Evolutionary conservation across 768 basidiomycete species (phyloP), one percentile per base, ranked within the genome.

Genomic region (Agaricus sinodeliciosus): DNA sequence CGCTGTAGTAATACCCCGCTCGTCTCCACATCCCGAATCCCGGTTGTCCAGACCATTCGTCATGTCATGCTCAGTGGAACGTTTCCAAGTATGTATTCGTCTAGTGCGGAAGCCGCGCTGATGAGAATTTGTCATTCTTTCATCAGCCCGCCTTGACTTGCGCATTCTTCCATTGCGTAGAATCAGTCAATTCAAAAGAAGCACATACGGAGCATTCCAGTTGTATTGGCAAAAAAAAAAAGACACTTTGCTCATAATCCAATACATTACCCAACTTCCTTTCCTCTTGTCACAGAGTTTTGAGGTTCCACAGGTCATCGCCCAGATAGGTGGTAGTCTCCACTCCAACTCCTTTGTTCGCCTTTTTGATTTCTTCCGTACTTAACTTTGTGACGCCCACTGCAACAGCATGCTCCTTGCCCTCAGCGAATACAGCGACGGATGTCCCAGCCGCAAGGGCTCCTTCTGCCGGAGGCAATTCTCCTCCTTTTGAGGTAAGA

Each of bases 401-500:
- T 0, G 85, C 95, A 31, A 89, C 84, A 1, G 94, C 86, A 59
- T 91, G 83, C 59, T 93, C 89, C 69, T 98, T 98, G 9, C 95
- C 95, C 69, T 97, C 94, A n/a, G 94, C 92, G 59, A 86, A 78
- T 47, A 99, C 84, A 2, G 90, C 91, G n/a, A 99, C 94, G 5
- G 88, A 75, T 0, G 80, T 72, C n/a, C 81, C 84, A 34, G 82
- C 79, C 19, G 82, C 78, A 35, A 97, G 69, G 3, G 78, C 82
- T 15, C 72, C 73, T 36, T 84, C 82, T 12, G 81, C 69, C 8
- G 90, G 81, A 0, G 95, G 95, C 0, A 98, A 80, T 61, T 80
- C 80, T 7, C 95, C 95, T 6, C 94, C 94, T 31, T 83, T 77
- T 34, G 95, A 98, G 25, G 96, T 95, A 50, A 99, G 73, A 18